These are phyloP conservation scores for Schwanniomyces etchellsii DNA, from an alignment of 1,139 yeast genomes.

Conservation along the genomic window DNA sequence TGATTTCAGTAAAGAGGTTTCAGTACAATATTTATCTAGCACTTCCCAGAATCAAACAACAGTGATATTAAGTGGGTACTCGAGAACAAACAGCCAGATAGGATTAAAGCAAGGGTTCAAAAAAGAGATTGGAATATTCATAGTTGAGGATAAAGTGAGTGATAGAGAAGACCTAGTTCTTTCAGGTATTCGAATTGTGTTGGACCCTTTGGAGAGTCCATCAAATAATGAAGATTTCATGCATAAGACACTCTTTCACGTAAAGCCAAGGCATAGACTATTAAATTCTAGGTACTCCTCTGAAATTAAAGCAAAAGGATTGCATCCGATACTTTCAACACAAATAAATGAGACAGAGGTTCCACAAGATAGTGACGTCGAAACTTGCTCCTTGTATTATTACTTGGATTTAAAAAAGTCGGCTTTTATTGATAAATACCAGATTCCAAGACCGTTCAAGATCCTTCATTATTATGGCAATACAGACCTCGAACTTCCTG, in stretches of 20 bases:
- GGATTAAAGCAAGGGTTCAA: constrained; percentile 7
- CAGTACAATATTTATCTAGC: constrained; percentile 13
- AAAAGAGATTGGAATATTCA: constrained; percentile 32
- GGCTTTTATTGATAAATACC: constrained; percentile 39
- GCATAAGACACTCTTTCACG: constrained; percentile 36
- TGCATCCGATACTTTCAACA: constrained; percentile 31
- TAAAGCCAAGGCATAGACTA: constrained; percentile 36
- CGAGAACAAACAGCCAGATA: constrained; percentile 6
- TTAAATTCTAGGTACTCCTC: constrained; percentile 6
- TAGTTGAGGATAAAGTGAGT: constrained; percentile 22
- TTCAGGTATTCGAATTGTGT: constrained; percentile 28
- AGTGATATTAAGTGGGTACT: constrained; percentile 10
- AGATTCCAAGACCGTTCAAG: constrained; percentile 21
- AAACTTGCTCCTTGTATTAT: constrained; percentile 27
- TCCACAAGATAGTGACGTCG: constrained; percentile 21
- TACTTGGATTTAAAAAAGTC: constrained; percentile 28
- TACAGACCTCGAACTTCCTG: constrained; percentile 39
- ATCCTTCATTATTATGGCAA: constrained; percentile 28
- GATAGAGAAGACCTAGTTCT: constrained; percentile 28
- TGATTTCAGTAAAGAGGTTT: constrained; percentile 1
- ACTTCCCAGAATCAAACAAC: constrained; percentile 8
- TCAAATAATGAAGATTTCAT: constrained; percentile 8
- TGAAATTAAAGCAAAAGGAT: constrained; percentile 23
- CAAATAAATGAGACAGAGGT: constrained; percentile 6
- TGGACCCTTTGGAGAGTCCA: constrained; percentile 10